Percentiles rank a stretch among this genome's conserved stretches.
phyloP scores from a whole-genome alignment of 495 filamentous ascomycete species.

The Penicillium diatomitis region DNA sequence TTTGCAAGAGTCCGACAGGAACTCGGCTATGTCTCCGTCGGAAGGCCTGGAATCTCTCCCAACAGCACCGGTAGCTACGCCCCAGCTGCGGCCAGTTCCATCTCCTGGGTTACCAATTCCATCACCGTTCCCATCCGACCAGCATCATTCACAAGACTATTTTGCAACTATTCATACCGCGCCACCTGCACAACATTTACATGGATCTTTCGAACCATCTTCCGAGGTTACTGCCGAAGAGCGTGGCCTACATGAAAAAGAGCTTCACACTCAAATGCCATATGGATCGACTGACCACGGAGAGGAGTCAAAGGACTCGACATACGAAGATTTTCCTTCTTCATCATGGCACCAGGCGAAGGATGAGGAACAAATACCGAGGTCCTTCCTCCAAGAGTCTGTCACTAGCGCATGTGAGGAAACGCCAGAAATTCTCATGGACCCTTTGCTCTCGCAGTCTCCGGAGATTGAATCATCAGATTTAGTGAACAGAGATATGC shows the following conservation, averaged over 20 bases:
- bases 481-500: neutral
- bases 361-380: neutral
- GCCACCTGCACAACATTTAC: slow-evolving; percentile 3
- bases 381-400: neutral
- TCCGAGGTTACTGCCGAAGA: neutral
- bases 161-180: slow-evolving; percentile 15
- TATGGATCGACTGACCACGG: neutral
- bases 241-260: neutral
- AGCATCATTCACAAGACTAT: slow-evolving; percentile 20
- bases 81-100: slow-evolving; percentile 35
- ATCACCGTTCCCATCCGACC: slow-evolving; percentile 32
- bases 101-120: slow-evolving; percentile 38
- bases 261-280: neutral
- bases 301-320: neutral
- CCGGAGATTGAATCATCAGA: neutral
- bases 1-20: neutral
- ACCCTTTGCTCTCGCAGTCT: neutral
- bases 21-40: neutral
- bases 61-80: slow-evolving; percentile 29
- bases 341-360: neutral
- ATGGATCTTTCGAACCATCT: neutral
- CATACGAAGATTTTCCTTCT: too few species aligned
- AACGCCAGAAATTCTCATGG: neutral
- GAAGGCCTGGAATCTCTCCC: slow-evolving; percentile 2
- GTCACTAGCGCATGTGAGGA: neutral